Evolutionary conservation across 768 basidiomycete genomes (phyloP).

Genomic region (Harrya chromipes): DNA sequence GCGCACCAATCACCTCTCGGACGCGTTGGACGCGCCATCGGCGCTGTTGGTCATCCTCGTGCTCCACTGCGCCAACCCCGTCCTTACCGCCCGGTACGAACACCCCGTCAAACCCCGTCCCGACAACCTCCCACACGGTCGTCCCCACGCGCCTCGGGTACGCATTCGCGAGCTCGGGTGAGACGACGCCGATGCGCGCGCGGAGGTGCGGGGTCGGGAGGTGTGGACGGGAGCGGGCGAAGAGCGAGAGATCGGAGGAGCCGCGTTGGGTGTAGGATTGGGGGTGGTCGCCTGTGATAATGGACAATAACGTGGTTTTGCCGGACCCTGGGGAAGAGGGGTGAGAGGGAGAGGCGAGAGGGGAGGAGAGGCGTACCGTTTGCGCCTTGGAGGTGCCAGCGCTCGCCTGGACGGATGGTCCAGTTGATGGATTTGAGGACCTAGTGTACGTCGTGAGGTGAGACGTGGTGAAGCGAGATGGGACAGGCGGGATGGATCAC

Average conservation of each 20-base stretch:
- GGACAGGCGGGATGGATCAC: slow-evolving; percentile 30
- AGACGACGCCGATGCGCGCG: slow-evolving; percentile 71
- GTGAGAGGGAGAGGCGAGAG: background rate
- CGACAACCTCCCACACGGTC: slow-evolving; percentile 76
- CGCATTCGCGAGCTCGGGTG: slow-evolving; percentile 88
- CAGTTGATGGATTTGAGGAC: slow-evolving; percentile 77
- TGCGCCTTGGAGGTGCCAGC: slow-evolving; percentile 87
- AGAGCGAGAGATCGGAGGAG: slow-evolving; percentile 49
- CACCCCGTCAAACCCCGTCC: slow-evolving; percentile 85
- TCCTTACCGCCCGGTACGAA: slow-evolving; percentile 53
- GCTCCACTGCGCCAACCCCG: slow-evolving; percentile 44
- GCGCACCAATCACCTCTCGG: slow-evolving; percentile 43
- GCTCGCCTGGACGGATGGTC: slow-evolving; percentile 76
- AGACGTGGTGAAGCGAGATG: background rate
- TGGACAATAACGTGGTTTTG: slow-evolving; percentile 88
- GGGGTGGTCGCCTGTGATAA: slow-evolving; percentile 93
- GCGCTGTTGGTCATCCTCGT: slow-evolving; percentile 27
- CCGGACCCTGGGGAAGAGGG: slow-evolving; percentile 63
- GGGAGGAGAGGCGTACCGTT: slow-evolving; percentile 59
- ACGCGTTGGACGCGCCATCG: slow-evolving; percentile 42
- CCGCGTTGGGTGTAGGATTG: slow-evolving; percentile 78
- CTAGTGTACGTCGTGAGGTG: slow-evolving; percentile 33
- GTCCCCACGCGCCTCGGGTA: slow-evolving; percentile 74
- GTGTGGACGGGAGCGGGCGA: slow-evolving; percentile 56
- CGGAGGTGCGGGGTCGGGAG: slow-evolving; percentile 69